phyloP scores from a whole-genome alignment of 176 grass and related monocot species.

The Oryza longistaminata region DNA sequence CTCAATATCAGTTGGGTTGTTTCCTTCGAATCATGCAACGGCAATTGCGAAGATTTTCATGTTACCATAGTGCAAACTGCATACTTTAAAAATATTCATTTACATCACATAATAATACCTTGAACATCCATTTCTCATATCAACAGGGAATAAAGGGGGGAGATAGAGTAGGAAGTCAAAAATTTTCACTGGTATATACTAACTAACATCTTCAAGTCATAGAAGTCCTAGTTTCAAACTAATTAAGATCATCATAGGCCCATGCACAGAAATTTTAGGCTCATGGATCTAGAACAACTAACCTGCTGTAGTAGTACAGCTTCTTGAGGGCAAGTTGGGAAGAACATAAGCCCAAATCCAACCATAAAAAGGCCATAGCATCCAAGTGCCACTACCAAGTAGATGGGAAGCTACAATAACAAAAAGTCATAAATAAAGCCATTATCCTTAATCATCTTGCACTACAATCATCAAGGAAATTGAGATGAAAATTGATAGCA shows the following conservation, averaged over 20 bases:
- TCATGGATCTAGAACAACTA: slow-evolving; percentile 12
- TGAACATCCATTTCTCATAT: background rate
- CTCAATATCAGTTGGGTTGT: background rate
- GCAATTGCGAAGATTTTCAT: too few species aligned
- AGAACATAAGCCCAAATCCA: slow-evolving; percentile 88
- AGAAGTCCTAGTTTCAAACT: background rate
- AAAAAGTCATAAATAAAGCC: background rate
- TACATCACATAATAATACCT: background rate
- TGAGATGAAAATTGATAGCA: slow-evolving; percentile 2
- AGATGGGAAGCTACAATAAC: slow-evolving; percentile 74
- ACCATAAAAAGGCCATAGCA: slow-evolving; percentile 97
- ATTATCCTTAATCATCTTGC: background rate
- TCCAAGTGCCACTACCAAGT: slow-evolving; percentile 71
- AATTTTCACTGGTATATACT: background rate
- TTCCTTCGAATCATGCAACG: background rate
- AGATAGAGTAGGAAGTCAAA: background rate
- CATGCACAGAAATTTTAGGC: background rate
- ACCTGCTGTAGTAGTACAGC: slow-evolving; percentile 80
- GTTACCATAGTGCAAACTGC: background rate
- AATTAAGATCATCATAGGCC: background rate
- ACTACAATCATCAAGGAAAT: background rate
- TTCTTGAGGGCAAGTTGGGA: slow-evolving; percentile 89
- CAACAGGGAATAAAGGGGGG: background rate
- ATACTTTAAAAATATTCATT: slow-evolving; percentile 9
- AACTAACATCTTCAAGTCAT: background rate